Conservation (phyloP, 306 rosid genomes). For the Arachis stenosperma region DNA sequence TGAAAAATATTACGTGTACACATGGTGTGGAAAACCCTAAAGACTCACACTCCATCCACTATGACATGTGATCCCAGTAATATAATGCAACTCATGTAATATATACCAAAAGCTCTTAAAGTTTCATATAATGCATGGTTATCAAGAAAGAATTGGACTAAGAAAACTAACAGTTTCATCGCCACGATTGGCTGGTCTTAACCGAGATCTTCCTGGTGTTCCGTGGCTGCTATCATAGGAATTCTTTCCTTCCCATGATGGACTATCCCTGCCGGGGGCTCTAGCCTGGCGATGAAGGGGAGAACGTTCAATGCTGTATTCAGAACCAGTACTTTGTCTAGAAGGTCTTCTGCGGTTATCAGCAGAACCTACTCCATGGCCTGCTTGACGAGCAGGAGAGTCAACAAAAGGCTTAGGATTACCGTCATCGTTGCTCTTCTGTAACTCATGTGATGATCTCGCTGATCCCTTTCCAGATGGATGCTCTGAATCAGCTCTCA, state of each 20-base stretch:
- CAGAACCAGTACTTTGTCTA: constrained; percentile 62
- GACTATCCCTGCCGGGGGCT: constrained; percentile 64
- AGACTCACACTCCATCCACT: no score
- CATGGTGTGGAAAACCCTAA: no score
- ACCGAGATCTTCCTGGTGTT: constrained; percentile 74
- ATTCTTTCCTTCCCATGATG: constrained; percentile 70
- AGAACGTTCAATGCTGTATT: constrained; percentile 74
- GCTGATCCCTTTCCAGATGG: constrained; percentile 44
- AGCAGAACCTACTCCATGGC: constrained; percentile 56
- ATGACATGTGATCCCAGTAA: background rate
- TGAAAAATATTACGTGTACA: no score
- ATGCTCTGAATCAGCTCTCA: constrained; percentile 43
- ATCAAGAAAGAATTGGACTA: constrained; percentile 26
- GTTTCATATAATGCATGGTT: constrained; percentile 9
- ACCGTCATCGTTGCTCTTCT: constrained; percentile 61
- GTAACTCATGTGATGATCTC: constrained; percentile 48
- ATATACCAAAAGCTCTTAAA: background rate
- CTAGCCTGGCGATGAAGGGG: constrained; percentile 82
- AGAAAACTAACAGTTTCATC: constrained; percentile 71
- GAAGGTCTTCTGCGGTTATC: constrained; percentile 61
- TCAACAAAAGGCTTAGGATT: constrained; percentile 56
- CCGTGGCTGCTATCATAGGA: constrained; percentile 71
- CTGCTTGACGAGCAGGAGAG: constrained; percentile 65
- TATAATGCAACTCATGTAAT: background rate
- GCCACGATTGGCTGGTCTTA: constrained; percentile 58